phyloP scores from a whole-genome alignment of 2,329 filamentous ascomycete species.

The Phymatotrichopsis omnivora region DNA sequence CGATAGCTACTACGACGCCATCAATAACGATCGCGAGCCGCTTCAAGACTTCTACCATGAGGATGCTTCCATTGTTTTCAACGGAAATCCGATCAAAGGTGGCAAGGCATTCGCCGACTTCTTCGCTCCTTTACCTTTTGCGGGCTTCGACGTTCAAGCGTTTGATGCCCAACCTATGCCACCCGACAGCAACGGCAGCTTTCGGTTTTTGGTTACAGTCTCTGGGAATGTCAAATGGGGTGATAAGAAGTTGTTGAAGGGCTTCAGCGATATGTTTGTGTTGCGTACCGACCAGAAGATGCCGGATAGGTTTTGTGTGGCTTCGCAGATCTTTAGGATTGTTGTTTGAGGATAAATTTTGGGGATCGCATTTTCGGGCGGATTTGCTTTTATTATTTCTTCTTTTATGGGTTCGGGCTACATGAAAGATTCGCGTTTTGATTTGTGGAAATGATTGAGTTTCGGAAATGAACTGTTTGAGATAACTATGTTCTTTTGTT shows the following conservation, averaged over 20 bases:
- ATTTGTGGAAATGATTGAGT: too few relatives aligned
- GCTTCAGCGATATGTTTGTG: constrained; percentile 71
- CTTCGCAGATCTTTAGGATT: constrained; percentile 28
- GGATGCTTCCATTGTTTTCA: constrained; percentile 63
- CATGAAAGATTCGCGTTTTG: too few relatives aligned
- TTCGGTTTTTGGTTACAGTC: constrained; percentile 61
- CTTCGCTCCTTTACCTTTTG: constrained; percentile 51
- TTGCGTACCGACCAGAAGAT: constrained; percentile 49
- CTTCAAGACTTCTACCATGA: constrained; percentile 60
- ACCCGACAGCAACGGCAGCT: constrained; percentile 43
- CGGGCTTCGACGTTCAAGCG: constrained; percentile 63
- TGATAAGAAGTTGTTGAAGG: constrained; percentile 51
- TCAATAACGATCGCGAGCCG: constrained; percentile 49
- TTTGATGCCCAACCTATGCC: constrained; percentile 56
- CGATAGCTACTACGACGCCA: constrained; percentile 63
- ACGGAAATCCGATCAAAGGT: constrained; percentile 57
- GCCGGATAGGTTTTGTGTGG: constrained; percentile 27
- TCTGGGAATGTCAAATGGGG: constrained; percentile 63
- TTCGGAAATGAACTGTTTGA: too few relatives aligned
- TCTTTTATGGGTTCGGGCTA: too few relatives aligned
- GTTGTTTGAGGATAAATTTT: constrained; percentile 23
- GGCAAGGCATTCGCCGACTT: constrained; percentile 57
- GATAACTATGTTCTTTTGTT: too few relatives aligned
- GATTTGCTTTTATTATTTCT: too few relatives aligned
- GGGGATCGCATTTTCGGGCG: neutral